phyloP scores from a whole-genome alignment of 2,329 filamentous ascomycete species.

The Cordyceps militaris region DNA sequence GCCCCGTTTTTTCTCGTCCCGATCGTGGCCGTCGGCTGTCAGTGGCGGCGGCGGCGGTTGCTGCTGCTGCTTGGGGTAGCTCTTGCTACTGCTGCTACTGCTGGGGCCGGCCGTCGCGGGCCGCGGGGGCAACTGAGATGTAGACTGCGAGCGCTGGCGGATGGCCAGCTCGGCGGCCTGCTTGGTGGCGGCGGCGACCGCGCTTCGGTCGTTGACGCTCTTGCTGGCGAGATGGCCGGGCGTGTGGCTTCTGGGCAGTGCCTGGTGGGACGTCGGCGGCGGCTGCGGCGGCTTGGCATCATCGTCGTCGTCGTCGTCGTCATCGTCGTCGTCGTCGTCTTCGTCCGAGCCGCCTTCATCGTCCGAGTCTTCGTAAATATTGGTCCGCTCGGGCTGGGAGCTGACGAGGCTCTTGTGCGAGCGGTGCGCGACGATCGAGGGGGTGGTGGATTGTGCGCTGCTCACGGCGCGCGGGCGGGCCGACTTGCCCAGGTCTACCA shows the following conservation, averaged over 20 bases:
- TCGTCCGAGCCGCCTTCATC: conserved; percentile 29
- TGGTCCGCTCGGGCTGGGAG: conserved; percentile 18
- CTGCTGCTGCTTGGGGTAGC: conserved; percentile 17
- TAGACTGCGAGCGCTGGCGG: conserved; percentile 48
- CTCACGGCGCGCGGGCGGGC: conserved; percentile 2
- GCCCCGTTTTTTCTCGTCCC: conserved; percentile 12
- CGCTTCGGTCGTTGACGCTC: conserved; percentile 42
- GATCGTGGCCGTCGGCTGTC: conserved; percentile 21
- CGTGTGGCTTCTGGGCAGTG: conserved; percentile 51
- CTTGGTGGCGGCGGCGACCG: conserved; percentile 26
- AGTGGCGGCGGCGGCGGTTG: conserved; percentile 18
- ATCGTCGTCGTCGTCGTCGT: conserved; percentile 25
- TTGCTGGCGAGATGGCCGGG: conserved; percentile 55
- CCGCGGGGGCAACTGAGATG: conserved; percentile 29
- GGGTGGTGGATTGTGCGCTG: neutral
- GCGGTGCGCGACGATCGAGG: neutral
- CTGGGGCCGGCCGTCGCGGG: conserved; percentile 23
- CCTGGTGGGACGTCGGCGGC: conserved; percentile 17
- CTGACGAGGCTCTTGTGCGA: conserved; percentile 8
- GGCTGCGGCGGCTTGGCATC: conserved; percentile 26
- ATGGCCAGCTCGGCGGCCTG: conserved; percentile 43
- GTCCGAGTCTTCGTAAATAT: conserved; percentile 30
- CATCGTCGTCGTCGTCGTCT: conserved; percentile 27
- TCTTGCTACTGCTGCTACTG: conserved; percentile 13
- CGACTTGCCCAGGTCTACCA: conserved; percentile 10